Evolutionary conservation across 768 basidiomycete species (phyloP), one percentile per base, ranked within the genome.

Genomic region (Tephrocybe sp.): DNA sequence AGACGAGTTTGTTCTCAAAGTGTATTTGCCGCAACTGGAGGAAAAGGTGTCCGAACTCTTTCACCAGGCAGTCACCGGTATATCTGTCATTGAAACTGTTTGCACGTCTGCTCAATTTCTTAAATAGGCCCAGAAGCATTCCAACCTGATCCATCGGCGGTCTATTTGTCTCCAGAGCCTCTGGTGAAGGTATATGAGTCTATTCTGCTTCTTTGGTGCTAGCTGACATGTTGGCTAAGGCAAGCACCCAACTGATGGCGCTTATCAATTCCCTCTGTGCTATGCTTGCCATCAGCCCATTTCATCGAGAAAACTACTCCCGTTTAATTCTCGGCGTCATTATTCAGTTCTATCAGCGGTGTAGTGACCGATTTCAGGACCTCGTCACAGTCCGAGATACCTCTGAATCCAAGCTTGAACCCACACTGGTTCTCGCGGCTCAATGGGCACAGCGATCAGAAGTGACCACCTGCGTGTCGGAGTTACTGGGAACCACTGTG

Each of bases 331-430:
- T 98, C 26, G 86, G 89, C 14, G 88, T 98, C 48, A 88, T 98
- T 51, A 93, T 96, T 34, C 94, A 97, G 66, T 97, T 96, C 64
- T 97, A 98, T 61, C 93, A 97, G 64, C 83, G 89, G 23, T 98
- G 93, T 58, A 93, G 90, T 58, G 88, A 93, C 61, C 79, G 85
- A 33, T 97, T 92, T 65, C 88, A 93, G 55, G 80, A 83, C 62
- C 72, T 90, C 28, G 85, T 88, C 11, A 74, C 81, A 3, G 56
- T 67, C 2, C 58, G 62, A 21, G 60, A 67, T 18, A 61, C 64
- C 28, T 58, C 57, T n/a, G 72, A 69, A 15, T 36, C 61, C 14
- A 72, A 68, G 7, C 66, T 67, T 30, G 81, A 81, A 51, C 65
- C 79, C 45, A 68, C 72, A 41, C 57, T 88, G 20, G 73, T 80